These are phyloP conservation scores for Diaporthe aspalathi DNA, from an alignment of 2,329 filamentous ascomycete species.

Conservation along the genomic window DNA sequence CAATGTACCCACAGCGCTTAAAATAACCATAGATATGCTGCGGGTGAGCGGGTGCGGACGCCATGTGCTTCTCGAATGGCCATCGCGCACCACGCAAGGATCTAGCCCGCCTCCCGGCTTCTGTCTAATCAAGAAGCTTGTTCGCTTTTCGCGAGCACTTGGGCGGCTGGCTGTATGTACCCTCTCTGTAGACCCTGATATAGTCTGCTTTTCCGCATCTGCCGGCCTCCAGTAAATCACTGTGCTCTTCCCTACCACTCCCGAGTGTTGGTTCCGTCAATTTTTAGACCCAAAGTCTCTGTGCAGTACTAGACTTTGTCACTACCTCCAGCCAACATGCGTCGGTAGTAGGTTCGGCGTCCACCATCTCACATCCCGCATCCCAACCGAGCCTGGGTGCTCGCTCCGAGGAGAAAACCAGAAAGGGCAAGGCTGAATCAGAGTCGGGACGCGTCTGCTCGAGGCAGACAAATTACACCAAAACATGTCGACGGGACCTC, in stretches of 20 bases:
- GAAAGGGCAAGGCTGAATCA: conserved; percentile 1
- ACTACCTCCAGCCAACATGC: conserved; percentile 27
- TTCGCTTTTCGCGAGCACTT: neutral
- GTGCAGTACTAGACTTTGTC: neutral
- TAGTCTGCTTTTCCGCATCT: conserved; percentile 26
- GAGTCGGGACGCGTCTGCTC: conserved; percentile 22
- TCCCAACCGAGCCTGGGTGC: conserved; percentile 15
- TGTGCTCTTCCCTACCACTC: conserved; percentile 10
- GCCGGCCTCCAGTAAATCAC: neutral
- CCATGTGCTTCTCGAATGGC: conserved; percentile 33
- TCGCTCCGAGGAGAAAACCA: conserved; percentile 2
- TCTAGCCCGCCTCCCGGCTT: neutral
- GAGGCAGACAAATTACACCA: conserved; percentile 24
- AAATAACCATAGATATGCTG: conserved; percentile 25
- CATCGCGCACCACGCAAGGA: conserved; percentile 23
- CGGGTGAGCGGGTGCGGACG: conserved; percentile 33
- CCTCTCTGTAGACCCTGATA: conserved; percentile 25
- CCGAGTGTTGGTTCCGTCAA: neutral
- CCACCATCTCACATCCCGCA: conserved; percentile 2
- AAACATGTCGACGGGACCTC: conserved; percentile 53
- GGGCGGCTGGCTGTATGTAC: conserved; percentile 32
- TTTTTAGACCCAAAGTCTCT: neutral
- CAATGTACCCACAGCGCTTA: conserved; percentile 34
- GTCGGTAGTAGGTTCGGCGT: conserved; percentile 23
- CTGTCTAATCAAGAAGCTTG: conserved; percentile 30